Conservation (phyloP, 169 alveolate genomes). For the Babesia gibsoni region DNA sequence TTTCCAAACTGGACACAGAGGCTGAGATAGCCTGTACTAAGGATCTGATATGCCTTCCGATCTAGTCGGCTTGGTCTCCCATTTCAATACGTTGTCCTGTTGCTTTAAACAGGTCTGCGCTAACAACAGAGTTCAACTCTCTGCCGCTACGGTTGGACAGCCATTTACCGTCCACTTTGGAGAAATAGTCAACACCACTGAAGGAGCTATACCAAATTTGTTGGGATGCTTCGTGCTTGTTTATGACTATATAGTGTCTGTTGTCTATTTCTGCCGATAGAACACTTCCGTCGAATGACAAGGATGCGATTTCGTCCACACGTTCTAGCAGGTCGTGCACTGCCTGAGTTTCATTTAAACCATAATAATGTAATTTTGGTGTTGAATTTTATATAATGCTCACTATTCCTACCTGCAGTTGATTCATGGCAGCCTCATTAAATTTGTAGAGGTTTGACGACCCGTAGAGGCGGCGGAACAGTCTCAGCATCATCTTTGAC, state of each 20-base stretch:
- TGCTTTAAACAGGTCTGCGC: slow-evolving; percentile 41
- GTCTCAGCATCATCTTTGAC: neutral
- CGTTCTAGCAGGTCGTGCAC: slow-evolving; percentile 44
- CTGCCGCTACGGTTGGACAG: slow-evolving; percentile 48
- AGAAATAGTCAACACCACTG: slow-evolving; percentile 57
- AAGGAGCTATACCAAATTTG: slow-evolving; percentile 62
- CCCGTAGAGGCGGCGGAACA: slow-evolving; percentile 15
- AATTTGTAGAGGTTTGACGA: slow-evolving; percentile 25
- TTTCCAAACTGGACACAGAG: slow-evolving; percentile 26
- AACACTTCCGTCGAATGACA: slow-evolving; percentile 59
- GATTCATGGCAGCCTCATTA: slow-evolving; percentile 49
- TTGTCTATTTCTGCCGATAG: slow-evolving; percentile 35
- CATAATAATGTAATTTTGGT: too few relatives aligned
- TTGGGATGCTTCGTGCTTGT: slow-evolving; percentile 63
- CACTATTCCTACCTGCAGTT: slow-evolving; percentile 36
- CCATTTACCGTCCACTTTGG: slow-evolving; percentile 42
- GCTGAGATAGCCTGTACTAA: slow-evolving; percentile 59
- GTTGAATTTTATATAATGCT: neutral
- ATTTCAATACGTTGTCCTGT: slow-evolving; percentile 33
- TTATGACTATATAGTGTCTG: slow-evolving; percentile 43
- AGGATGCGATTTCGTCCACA: slow-evolving; percentile 38
- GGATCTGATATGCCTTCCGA: slow-evolving; percentile 56
- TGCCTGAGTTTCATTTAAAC: slow-evolving; percentile 5
- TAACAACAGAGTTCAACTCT: slow-evolving; percentile 5
- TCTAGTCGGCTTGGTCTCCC: neutral